A percentile compares a stretch with the other conserved stretches of the same genome.
Conservation (phyloP, 148 eudicot genomes). For the Cornus suecica region DNA sequence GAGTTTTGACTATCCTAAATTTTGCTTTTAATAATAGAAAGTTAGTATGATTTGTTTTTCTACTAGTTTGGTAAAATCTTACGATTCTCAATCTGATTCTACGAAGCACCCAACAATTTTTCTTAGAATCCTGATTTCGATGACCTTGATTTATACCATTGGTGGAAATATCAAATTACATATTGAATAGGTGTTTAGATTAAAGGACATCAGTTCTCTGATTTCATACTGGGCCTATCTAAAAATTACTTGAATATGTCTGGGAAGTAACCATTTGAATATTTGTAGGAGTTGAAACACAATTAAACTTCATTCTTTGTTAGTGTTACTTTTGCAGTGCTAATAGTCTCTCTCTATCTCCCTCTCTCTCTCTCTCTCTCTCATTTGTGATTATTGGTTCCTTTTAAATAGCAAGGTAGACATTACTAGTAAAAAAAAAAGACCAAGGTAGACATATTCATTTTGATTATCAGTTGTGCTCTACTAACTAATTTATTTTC, state of each 20-base stretch:
- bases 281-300: not conserved
- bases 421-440: too few relatives aligned
- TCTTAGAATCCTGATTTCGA: too few relatives aligned
- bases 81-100: too few relatives aligned
- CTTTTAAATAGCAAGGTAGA: not conserved
- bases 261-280: not conserved
- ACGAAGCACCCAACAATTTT: too few relatives aligned
- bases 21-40: too few relatives aligned
- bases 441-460: not conserved
- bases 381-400: too few relatives aligned
- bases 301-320: not conserved
- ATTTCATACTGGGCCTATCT: not conserved
- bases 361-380: not conserved
- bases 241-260: not conserved
- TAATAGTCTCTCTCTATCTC: not conserved
- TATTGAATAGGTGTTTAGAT: not conserved
- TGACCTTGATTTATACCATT: not conserved
- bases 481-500: conserved; percentile 6
- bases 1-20: too few relatives aligned
- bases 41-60: too few relatives aligned
- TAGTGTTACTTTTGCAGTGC: not conserved
- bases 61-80: too few relatives aligned
- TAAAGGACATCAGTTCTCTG: not conserved
- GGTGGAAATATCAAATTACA: not conserved
- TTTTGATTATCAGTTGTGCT: not conserved